Percentiles rank a stretch among this genome's conserved stretches.
Conservation (phyloP, 805 yeast genomes). For the Geotrichum ghanense region DNA sequence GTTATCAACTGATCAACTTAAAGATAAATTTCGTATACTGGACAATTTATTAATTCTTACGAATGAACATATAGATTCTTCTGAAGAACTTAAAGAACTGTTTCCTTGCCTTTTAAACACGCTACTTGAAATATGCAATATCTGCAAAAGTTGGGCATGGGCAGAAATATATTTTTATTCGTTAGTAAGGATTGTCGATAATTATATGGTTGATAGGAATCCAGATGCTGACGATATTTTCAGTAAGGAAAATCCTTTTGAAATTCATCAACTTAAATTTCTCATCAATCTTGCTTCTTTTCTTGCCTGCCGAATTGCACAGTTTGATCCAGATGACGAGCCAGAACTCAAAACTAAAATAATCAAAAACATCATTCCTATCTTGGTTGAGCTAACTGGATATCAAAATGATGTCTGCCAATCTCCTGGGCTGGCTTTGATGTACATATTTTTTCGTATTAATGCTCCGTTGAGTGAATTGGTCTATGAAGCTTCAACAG, state of each 20-base stretch:
- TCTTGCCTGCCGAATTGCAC: background rate
- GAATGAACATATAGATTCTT: conserved; percentile 1
- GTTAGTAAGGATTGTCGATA: background rate
- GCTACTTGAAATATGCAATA: background rate
- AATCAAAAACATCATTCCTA: background rate
- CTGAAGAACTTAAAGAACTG: background rate
- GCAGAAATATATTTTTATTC: conserved; percentile 1
- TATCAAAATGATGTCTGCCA: conserved; percentile 1
- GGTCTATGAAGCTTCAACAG: background rate
- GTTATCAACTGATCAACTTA: background rate
- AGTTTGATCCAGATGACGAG: background rate
- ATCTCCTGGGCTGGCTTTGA: background rate
- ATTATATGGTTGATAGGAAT: background rate
- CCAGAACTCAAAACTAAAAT: background rate
- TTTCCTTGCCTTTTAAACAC: background rate
- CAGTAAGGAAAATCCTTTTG: background rate
- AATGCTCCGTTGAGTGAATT: background rate
- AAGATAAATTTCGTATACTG: background rate
- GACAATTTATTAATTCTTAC: background rate
- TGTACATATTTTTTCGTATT: background rate
- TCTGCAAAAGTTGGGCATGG: background rate
- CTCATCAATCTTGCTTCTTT: background rate
- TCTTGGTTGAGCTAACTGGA: background rate
- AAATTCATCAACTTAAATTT: background rate
- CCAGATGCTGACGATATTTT: background rate